A percentile compares a stretch with the other conserved stretches of the same genome.
These are phyloP conservation scores for Fusarium tricinctum DNA, from an alignment of 2,329 filamentous ascomycete genomes.

Conservation along the genomic window DNA sequence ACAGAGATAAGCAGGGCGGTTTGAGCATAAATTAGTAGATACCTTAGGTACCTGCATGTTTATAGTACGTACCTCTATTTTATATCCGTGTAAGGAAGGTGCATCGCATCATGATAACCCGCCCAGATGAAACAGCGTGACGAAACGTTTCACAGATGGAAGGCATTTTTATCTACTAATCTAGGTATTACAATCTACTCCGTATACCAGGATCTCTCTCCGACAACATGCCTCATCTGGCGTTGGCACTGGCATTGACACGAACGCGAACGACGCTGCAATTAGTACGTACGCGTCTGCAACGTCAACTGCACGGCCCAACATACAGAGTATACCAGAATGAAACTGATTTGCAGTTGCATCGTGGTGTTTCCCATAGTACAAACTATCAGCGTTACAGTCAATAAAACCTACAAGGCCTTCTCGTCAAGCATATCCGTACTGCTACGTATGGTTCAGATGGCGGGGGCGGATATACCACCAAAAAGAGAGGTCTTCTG, in stretches of 20 bases:
- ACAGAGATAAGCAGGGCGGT: neutral
- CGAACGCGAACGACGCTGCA: constrained; percentile 19
- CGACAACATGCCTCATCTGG: constrained; percentile 26
- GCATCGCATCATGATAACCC: constrained; percentile 15
- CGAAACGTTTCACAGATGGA: constrained; percentile 47
- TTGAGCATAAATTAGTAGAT: neutral
- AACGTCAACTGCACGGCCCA: neutral
- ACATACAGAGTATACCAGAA: neutral
- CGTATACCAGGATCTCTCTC: constrained; percentile 23
- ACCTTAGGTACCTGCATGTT: too few species aligned
- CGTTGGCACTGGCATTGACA: constrained; percentile 13
- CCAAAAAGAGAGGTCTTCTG: constrained; percentile 33
- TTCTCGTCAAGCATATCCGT: constrained; percentile 13
- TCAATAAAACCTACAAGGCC: constrained; percentile 9
- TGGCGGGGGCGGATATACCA: constrained; percentile 22
- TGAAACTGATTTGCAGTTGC: neutral
- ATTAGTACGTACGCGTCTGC: constrained; percentile 4
- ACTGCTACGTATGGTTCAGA: too few species aligned
- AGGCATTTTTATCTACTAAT: constrained; percentile 24
- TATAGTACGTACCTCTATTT: constrained; percentile 7
- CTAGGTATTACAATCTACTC: neutral
- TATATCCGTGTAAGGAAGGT: constrained; percentile 16
- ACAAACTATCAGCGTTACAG: neutral
- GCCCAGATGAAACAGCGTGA: constrained; percentile 47
- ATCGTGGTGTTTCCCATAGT: neutral